Conservation (phyloP, 768 basidiomycete genomes). For the Boletus barrowsii region DNA sequence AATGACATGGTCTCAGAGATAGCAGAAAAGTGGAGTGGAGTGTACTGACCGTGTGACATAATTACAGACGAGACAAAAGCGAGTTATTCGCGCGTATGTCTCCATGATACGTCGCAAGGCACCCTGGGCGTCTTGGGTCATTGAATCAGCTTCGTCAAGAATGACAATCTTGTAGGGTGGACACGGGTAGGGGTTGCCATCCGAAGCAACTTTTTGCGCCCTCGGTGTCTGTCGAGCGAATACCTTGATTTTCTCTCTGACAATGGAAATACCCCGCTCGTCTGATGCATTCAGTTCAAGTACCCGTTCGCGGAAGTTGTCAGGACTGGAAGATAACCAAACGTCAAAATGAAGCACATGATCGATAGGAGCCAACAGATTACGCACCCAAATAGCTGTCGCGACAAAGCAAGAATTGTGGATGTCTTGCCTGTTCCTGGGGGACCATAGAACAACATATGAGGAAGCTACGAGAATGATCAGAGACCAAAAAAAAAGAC, state of each 20-base stretch:
- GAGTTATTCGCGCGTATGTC: conserved; percentile 93
- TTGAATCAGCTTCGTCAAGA: conserved; percentile 97
- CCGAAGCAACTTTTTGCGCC: conserved; percentile 68
- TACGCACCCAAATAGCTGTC: conserved; percentile 90
- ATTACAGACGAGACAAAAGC: conserved; percentile 98
- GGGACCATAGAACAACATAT: conserved; percentile 99
- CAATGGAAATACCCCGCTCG: conserved; percentile 94
- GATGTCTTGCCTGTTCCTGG: conserved; percentile 99
- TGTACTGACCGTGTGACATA: conserved; percentile 89
- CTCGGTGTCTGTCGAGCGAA: conserved; percentile 92
- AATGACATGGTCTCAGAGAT: background rate
- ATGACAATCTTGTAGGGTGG: conserved; percentile 99
- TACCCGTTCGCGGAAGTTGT: conserved; percentile 89
- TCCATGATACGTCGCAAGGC: conserved; percentile 99
- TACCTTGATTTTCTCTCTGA: conserved; percentile 97
- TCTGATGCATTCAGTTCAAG: conserved; percentile 98
- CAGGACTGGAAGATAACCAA: conserved; percentile 58
- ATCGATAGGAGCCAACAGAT: background rate
- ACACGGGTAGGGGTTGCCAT: conserved; percentile 85
- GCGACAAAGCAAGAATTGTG: conserved; percentile 89
- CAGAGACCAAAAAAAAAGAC: background rate
- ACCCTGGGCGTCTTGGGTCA: conserved; percentile 99
- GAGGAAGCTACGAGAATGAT: conserved; percentile 70
- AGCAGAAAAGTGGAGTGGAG: background rate
- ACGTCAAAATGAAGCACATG: background rate